Evolutionary conservation across 2,329 filamentous ascomycete genomes (phyloP).

Genomic region (Alternaria arbusti): DNA sequence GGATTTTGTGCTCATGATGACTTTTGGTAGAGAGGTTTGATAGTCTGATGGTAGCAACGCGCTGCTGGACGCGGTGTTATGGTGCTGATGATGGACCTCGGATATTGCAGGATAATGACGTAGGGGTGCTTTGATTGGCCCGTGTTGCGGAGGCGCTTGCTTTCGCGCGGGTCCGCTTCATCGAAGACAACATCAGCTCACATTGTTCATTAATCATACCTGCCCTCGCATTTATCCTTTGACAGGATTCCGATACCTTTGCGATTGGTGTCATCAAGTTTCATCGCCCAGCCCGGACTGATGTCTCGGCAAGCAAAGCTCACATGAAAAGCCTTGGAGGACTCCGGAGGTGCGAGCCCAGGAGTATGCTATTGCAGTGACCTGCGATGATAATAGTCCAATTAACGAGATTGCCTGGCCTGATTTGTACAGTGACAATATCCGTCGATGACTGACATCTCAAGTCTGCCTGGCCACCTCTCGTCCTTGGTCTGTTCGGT

Average conservation of each 20-base stretch:
- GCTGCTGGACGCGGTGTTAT: neutral
- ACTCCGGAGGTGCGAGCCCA: neutral
- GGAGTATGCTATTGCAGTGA: neutral
- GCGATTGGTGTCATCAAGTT: neutral
- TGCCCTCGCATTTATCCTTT: neutral
- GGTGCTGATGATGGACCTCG: neutral
- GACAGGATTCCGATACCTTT: neutral
- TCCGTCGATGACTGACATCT: neutral
- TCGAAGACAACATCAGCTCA: neutral
- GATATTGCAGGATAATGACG: constrained; percentile 8
- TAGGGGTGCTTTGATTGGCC: neutral
- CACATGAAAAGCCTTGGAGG: neutral
- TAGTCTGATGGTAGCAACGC: neutral
- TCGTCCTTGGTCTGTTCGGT: neutral
- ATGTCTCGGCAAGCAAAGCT: neutral
- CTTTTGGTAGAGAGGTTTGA: neutral
- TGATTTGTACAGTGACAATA: neutral
- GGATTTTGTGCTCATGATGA: constrained; percentile 41
- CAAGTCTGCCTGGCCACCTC: neutral
- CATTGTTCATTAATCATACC: neutral
- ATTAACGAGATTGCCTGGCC: neutral
- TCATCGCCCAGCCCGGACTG: neutral
- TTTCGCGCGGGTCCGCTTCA: neutral
- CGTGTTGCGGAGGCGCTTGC: neutral
- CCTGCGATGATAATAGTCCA: neutral